Percentiles rank a stretch among this genome's conserved stretches.
Conservation (phyloP, 2,329 filamentous ascomycete species). For the Fusarium siculi region DNA sequence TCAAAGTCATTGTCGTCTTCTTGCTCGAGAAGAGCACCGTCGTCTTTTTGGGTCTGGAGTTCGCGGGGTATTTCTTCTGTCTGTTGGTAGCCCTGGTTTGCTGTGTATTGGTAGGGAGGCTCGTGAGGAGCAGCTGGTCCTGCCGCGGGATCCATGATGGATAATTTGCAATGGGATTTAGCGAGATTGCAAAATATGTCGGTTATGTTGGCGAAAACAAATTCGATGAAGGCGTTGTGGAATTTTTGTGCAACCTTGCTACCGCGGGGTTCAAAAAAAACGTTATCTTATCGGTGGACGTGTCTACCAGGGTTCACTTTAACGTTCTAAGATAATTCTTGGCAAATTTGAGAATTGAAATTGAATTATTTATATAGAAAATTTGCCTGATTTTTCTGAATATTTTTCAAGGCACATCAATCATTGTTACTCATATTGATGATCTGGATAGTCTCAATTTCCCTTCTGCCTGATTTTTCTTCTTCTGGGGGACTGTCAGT, state of each 20-base stretch:
- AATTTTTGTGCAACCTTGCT: conserved; percentile 41
- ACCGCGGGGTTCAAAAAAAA: conserved; percentile 37
- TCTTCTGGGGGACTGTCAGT: conserved; percentile 8
- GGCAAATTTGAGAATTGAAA: neutral
- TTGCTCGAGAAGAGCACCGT: conserved; percentile 35
- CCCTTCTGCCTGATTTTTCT: neutral
- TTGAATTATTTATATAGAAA: neutral
- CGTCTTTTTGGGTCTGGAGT: conserved; percentile 45
- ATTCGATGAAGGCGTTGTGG: conserved; percentile 21
- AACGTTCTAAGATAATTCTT: neutral
- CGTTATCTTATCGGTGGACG: conserved; percentile 36
- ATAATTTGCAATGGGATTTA: conserved; percentile 3
- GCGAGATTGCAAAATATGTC: neutral
- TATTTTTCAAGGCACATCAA: neutral
- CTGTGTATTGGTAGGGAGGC: conserved; percentile 57
- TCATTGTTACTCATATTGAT: neutral
- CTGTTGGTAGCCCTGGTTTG: conserved; percentile 57
- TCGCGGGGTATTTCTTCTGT: conserved; percentile 50
- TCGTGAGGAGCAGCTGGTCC: conserved; percentile 56
- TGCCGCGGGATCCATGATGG: conserved; percentile 29
- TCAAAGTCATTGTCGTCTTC: conserved; percentile 41
- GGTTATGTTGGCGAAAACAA: conserved; percentile 1
- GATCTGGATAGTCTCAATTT: neutral
- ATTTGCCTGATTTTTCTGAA: neutral
- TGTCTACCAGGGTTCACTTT: conserved; percentile 13